Evolutionary conservation across 768 basidiomycete species (phyloP).

Genomic region (Auricularia cornea): DNA sequence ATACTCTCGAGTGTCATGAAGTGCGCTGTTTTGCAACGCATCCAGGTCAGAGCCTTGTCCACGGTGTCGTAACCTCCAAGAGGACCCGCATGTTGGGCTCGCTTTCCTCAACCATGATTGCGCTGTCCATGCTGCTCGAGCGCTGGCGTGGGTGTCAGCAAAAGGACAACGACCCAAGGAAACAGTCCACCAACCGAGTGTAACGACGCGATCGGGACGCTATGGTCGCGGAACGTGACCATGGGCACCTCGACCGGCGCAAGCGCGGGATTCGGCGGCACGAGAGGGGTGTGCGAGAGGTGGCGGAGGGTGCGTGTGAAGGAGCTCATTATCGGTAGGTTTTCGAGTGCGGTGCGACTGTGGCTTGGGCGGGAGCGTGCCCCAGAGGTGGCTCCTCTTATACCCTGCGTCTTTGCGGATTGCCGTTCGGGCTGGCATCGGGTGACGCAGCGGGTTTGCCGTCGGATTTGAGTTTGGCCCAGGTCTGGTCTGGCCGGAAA

Average conservation of each 20-base stretch:
- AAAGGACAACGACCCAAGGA: not conserved
- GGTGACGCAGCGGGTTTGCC: too few species aligned
- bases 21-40: not conserved
- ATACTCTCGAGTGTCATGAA: not conserved
- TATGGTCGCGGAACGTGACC: not conserved
- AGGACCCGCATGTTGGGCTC: not conserved
- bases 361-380: too few species aligned
- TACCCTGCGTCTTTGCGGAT: too few species aligned
- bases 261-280: not conserved
- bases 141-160: not conserved
- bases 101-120: not conserved
- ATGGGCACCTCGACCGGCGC: not conserved
- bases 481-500: too few species aligned
- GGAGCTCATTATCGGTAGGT: not conserved
- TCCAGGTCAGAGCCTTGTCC: not conserved
- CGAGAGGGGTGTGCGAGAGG: not conserved
- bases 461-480: too few species aligned
- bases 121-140: not conserved
- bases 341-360: too few species aligned
- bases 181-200: not conserved
- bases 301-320: not conserved
- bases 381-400: too few species aligned
- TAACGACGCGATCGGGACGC: not conserved
- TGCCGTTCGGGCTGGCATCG: too few species aligned
- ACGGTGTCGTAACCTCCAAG: not conserved